phyloP scores from a whole-genome alignment of 805 yeast species.

The Ogataea nakhonphanomensis region DNA sequence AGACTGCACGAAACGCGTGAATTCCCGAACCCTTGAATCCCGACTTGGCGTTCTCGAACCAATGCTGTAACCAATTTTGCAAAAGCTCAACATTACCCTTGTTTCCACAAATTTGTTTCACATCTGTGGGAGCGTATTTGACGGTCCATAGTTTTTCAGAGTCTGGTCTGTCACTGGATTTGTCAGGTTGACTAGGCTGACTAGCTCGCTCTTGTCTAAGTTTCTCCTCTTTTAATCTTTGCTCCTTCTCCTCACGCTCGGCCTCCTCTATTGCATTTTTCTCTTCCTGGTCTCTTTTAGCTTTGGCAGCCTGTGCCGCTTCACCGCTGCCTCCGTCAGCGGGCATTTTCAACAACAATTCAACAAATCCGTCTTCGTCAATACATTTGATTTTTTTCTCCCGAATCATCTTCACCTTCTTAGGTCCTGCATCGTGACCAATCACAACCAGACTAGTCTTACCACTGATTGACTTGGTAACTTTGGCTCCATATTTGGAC shows the following conservation, averaged over 20 bases:
- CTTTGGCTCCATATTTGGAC: slow-evolving; percentile 85
- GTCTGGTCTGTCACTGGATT: slow-evolving; percentile 39
- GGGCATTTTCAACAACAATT: slow-evolving; percentile 76
- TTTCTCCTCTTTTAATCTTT: slow-evolving; percentile 27
- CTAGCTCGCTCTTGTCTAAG: slow-evolving; percentile 23
- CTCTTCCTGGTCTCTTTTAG: slow-evolving; percentile 69
- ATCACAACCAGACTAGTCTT: slow-evolving; percentile 86
- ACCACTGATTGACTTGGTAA: slow-evolving; percentile 78
- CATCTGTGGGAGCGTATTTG: slow-evolving; percentile 79
- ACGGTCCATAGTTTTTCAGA: slow-evolving; percentile 85
- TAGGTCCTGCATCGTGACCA: slow-evolving; percentile 96
- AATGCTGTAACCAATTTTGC: slow-evolving; percentile 68
- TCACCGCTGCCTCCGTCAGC: slow-evolving; percentile 87
- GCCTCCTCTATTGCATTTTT: slow-evolving; percentile 51
- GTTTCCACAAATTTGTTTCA: slow-evolving; percentile 87
- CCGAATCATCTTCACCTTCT: slow-evolving; percentile 80
- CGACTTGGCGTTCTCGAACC: slow-evolving; percentile 58
- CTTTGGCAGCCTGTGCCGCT: slow-evolving; percentile 68
- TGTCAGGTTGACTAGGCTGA: slow-evolving; percentile 16
- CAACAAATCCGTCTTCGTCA: slow-evolving; percentile 80
- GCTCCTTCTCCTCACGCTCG: slow-evolving; percentile 40
- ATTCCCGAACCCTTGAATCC: slow-evolving; percentile 65
- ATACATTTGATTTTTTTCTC: slow-evolving; percentile 74
- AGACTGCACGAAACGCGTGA: slow-evolving; percentile 73
- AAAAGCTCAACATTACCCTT: slow-evolving; percentile 68